Base-by-base conservation (phyloP, 2,329 filamentous ascomycete genomes). In the Geosmithia flava region DNA sequence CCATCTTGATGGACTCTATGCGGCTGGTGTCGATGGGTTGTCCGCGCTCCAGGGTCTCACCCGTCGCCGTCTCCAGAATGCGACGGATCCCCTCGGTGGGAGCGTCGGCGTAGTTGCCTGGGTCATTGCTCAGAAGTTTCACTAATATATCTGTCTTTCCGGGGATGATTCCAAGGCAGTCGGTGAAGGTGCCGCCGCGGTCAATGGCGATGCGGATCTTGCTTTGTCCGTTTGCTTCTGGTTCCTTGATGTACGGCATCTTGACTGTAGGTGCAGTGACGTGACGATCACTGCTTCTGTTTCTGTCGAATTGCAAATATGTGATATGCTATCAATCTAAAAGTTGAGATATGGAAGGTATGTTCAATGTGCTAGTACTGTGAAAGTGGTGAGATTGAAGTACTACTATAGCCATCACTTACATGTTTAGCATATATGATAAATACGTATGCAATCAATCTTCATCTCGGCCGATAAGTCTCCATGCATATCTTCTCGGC, bases 1-100 rank as follows among this genome's bases (percentile, higher is more conserved):
- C 90, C 90, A 95, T 96, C 45, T 90, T 83, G 61, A 96, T 95
- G 49, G 85, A 89, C 56, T 93, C 87, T 55, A 96, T 94, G 58
- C 81, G 69, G 17, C 80, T 78, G 1, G 88, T 95, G 63, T 95
- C 88, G 8, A 95, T 69, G 1, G 84, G 71, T 61, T 89, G 72
- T 27, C 87, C 88, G 45, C 89, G 81, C 3, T 87, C 85, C 44
- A 93, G 88, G 7, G 89, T 81, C 50, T 76, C 74, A 46, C 76
- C 74, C 2, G 81, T 79, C 62, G 94, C 93, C 55, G 79, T 81
- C 54, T 83, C 83, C 65, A 95, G 80, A 48, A 95, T 81, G 49
- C 89, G 81, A 15, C 89, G 80, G 60, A 95, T 95, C 29, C 88
- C 89, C 69, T 95, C 90, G n/a, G 95, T 76, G 2, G 90, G 90